These are phyloP conservation scores for Paralagenidium karlingii DNA, from an alignment of 352 stramenopile genomes.

Conservation along the genomic window DNA sequence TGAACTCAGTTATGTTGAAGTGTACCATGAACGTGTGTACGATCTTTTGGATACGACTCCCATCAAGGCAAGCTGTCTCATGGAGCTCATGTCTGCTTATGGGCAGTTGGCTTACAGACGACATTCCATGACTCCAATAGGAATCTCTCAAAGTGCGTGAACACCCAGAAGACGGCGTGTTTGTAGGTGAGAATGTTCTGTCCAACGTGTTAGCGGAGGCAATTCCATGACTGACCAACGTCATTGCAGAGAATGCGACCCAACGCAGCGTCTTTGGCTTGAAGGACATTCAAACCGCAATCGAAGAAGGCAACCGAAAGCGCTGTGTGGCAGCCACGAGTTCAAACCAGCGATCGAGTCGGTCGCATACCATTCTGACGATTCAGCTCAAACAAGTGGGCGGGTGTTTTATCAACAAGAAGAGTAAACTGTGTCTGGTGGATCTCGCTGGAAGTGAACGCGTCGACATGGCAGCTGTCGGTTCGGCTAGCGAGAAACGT, in stretches of 20 bases:
- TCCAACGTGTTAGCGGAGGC: no score
- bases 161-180: conserved; percentile 49
- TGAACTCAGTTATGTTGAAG: conserved; percentile 70
- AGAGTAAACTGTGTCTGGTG: conserved; percentile 61
- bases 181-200: no score
- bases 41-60: conserved; percentile 24
- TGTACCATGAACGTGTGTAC: conserved; percentile 68
- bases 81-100: no score
- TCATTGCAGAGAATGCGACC: conserved; percentile 42
- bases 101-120: no score
- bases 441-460: conserved; percentile 62
- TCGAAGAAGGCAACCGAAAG: conserved; percentile 47
- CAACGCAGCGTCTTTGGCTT: conserved; percentile 29
- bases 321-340: conserved; percentile 35
- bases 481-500: conserved; percentile 21
- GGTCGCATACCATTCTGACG: conserved; percentile 55
- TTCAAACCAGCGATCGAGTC: conserved; percentile 27
- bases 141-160: conserved; percentile 54
- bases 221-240: no score
- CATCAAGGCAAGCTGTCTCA: conserved; percentile 11
- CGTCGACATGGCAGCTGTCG: conserved; percentile 29
- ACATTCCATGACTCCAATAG: conserved; percentile 10
- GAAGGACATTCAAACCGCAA: conserved; percentile 31
- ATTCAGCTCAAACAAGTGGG: conserved; percentile 28
- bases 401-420: conserved; percentile 12